Conservation (phyloP, 345 rosid species). For the Boechera divaricarpa region DNA sequence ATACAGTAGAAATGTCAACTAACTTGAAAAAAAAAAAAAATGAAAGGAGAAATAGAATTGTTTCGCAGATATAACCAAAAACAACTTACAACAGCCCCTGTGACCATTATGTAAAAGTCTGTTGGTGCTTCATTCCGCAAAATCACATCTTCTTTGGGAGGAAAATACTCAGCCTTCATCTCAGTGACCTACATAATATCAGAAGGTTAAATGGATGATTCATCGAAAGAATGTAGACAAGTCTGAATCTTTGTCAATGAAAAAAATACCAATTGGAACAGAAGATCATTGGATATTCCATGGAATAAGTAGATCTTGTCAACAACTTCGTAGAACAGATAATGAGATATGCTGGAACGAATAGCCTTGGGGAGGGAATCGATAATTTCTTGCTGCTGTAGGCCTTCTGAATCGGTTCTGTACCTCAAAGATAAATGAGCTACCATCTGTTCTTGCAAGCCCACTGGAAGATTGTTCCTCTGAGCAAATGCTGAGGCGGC, state of each 20-base stretch:
- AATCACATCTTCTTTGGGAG: conserved; percentile 94
- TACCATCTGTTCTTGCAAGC: conserved; percentile 94
- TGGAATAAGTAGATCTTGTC: conserved; percentile 81
- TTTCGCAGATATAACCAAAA: conserved; percentile 7
- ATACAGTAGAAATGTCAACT: conserved; percentile 1
- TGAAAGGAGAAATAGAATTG: conserved; percentile 34
- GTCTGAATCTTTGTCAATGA: background rate
- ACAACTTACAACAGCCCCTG: conserved; percentile 76
- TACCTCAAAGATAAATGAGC: conserved; percentile 85
- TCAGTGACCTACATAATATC: conserved; percentile 66
- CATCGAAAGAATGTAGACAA: background rate
- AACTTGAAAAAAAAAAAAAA: conserved; percentile 3
- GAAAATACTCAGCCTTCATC: conserved; percentile 91
- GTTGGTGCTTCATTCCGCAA: conserved; percentile 92
- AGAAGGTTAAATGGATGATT: conserved; percentile 36
- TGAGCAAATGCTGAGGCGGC: conserved; percentile 77
- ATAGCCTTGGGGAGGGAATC: conserved; percentile 91
- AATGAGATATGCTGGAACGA: conserved; percentile 76
- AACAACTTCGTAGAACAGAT: conserved; percentile 76
- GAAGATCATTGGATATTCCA: conserved; percentile 88
- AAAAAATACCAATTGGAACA: conserved; percentile 81
- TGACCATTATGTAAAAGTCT: conserved; percentile 78
- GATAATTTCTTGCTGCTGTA: conserved; percentile 90
- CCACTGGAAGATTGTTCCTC: conserved; percentile 75
- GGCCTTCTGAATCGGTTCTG: conserved; percentile 86